phyloP scores from a whole-genome alignment of 176 grass and related monocot genomes.

The Pharus latifolius region DNA sequence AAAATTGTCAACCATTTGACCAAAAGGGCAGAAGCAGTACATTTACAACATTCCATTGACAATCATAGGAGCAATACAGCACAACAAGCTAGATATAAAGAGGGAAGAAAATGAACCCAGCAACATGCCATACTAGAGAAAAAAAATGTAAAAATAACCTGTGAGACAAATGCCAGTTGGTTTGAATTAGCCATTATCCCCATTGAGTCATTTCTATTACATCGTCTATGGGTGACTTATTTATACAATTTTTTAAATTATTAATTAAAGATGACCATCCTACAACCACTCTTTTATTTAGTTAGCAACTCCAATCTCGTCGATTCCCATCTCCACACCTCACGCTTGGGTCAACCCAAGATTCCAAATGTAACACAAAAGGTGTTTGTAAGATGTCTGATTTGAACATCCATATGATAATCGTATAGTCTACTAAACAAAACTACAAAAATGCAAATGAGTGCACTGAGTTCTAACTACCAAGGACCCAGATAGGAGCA shows the following conservation, averaged over 20 bases:
- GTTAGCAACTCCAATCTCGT: too few relatives aligned
- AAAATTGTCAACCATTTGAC: too few relatives aligned
- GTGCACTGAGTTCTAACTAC: too few relatives aligned
- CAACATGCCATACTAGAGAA: too few relatives aligned
- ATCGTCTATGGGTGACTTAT: not conserved
- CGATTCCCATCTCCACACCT: not conserved
- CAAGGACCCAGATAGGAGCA: too few relatives aligned
- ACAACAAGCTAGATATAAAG: not conserved
- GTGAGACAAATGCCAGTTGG: too few relatives aligned
- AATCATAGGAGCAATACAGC: not conserved
- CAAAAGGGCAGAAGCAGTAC: not conserved
- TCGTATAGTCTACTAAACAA: too few relatives aligned
- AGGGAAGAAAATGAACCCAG: too few relatives aligned
- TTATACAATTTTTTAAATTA: not conserved
- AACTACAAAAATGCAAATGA: too few relatives aligned
- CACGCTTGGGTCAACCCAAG: not conserved
- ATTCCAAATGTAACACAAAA: not conserved
- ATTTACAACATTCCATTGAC: not conserved
- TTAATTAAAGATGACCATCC: not conserved
- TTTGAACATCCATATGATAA: too few relatives aligned
- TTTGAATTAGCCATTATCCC: not conserved
- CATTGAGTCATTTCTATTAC: not conserved
- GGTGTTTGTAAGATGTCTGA: not conserved
- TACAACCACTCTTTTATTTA: too few relatives aligned
- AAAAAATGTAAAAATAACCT: too few relatives aligned